phyloP scores from a whole-genome alignment of 202 grass and related monocot species.

The Thinopyrum obtusiflorum region DNA sequence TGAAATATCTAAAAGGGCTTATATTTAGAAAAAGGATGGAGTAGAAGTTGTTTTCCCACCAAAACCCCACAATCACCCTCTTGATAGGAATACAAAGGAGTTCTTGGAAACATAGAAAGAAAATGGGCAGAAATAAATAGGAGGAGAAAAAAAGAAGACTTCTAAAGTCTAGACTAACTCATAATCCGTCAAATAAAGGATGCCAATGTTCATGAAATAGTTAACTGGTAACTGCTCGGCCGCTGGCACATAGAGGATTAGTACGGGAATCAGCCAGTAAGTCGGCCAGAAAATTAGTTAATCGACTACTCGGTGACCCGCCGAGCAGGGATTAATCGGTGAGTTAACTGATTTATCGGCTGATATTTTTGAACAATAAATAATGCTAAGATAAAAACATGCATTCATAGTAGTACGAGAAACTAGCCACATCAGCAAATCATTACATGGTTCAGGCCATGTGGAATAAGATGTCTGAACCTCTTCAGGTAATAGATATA shows the following conservation, averaged over 20 bases:
- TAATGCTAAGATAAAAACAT: constrained; percentile 4
- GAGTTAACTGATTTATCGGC: too few relatives aligned
- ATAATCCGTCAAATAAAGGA: constrained; percentile 1
- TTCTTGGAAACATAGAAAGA: neutral
- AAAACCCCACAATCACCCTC: neutral
- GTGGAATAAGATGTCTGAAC: neutral
- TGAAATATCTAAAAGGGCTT: too few relatives aligned
- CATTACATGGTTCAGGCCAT: neutral
- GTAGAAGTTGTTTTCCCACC: neutral
- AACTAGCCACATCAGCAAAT: neutral
- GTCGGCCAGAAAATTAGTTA: too few relatives aligned
- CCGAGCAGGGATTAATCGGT: too few relatives aligned
- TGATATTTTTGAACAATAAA: neutral
- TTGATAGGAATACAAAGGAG: neutral
- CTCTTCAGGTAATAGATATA: constrained; percentile 7
- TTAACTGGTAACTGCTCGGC: too few relatives aligned
- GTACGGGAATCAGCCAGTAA: too few relatives aligned
- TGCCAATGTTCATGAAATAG: too few relatives aligned
- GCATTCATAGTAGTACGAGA: neutral
- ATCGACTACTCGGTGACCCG: too few relatives aligned
- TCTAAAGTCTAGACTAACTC: neutral
- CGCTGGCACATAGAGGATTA: too few relatives aligned
- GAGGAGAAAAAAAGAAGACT: neutral
- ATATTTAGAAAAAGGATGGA: too few relatives aligned
- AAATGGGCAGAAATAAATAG: neutral